Evolutionary conservation across 2,329 filamentous ascomycete genomes (phyloP), one percentile per base, ranked within the genome.

Genomic region (Polychaeton citri): DNA sequence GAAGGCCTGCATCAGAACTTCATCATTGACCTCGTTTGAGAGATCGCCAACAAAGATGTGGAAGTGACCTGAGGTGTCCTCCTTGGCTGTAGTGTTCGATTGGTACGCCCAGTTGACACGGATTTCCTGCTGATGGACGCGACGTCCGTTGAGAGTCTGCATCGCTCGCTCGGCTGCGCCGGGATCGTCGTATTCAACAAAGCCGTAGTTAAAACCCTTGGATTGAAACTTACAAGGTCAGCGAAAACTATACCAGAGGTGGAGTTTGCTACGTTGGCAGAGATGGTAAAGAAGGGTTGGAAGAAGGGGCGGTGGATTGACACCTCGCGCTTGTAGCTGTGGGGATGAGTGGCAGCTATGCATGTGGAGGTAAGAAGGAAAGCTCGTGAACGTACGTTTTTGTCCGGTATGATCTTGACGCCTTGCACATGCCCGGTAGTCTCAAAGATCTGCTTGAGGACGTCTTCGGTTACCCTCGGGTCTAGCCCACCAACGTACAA

Each of bases 101-200:
- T 98, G 90, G 54, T 98, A 98, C 16, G 90, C 90, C 90, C 90
- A 98, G 69, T 98, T 98, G 53, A 98, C 90, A 38, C 87, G 84
- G 44, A 98, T 98, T 71, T 98, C 90, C 85, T 94, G 56, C 39
- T 96, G 87, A 60, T 98, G 88, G 45, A 98, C 87, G 46, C 88
- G 77, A 49, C 90, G 81, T 37, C 90, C 90, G 58, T 96, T 98
- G 50, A 98, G 70, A 38, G 88, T 96, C 62, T 84, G 77, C 90
- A 98, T 95, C 43, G 90, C 90, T 57, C 90, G 80, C 62, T 98
- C 90, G 49, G 90, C 90, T 45, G 88, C 84, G 61, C 83, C 87
- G 36, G 90, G 90, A 60, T 98, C 90, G 61, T 98, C 90, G 62
- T 95, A 98, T 62, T 98, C 90, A 46, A 98, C 82, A 56, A 98